Evolutionary conservation across 2,329 filamentous ascomycete genomes (phyloP).

Genomic region (Botryotinia calthae): DNA sequence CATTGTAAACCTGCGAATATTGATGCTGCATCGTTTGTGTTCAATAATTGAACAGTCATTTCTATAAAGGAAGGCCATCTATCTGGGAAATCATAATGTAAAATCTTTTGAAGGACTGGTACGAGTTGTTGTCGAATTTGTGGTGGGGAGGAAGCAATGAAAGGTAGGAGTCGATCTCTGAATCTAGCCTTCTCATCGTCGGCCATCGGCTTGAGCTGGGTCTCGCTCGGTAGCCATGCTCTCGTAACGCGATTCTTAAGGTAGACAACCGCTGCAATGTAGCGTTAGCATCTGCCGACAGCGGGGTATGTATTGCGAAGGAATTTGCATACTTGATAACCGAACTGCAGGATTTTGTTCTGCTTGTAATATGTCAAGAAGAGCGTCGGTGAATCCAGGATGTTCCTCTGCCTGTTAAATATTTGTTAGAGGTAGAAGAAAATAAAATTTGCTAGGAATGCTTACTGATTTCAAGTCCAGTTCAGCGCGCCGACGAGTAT

Average conservation of each 20-base stretch:
- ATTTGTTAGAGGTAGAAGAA: constrained; percentile 26
- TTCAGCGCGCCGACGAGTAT: constrained; percentile 74
- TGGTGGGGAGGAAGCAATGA: constrained; percentile 76
- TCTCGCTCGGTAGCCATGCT: constrained; percentile 78
- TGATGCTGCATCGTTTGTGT: constrained; percentile 79
- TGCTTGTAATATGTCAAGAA: constrained; percentile 84
- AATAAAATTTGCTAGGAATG: constrained; percentile 25
- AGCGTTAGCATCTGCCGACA: constrained; percentile 36
- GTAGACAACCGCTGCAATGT: constrained; percentile 78
- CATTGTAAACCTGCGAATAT: constrained; percentile 94
- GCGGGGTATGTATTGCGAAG: constrained; percentile 31
- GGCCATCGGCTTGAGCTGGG: constrained; percentile 66
- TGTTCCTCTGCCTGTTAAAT: constrained; percentile 75
- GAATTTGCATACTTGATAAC: constrained; percentile 71
- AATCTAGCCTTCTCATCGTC: constrained; percentile 88
- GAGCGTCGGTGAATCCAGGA: constrained; percentile 83
- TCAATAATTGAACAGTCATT: constrained; percentile 83
- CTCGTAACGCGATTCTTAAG: constrained; percentile 96
- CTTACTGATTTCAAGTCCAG: constrained; percentile 77
- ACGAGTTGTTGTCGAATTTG: constrained; percentile 90
- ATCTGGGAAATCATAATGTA: constrained; percentile 91
- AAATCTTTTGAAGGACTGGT: constrained; percentile 90
- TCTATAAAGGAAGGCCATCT: constrained; percentile 95
- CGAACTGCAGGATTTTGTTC: constrained; percentile 84
- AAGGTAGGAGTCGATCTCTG: constrained; percentile 82